Conservation (phyloP, 371 early-diverging fungal species). For the Gilbertella persicaria region DNA sequence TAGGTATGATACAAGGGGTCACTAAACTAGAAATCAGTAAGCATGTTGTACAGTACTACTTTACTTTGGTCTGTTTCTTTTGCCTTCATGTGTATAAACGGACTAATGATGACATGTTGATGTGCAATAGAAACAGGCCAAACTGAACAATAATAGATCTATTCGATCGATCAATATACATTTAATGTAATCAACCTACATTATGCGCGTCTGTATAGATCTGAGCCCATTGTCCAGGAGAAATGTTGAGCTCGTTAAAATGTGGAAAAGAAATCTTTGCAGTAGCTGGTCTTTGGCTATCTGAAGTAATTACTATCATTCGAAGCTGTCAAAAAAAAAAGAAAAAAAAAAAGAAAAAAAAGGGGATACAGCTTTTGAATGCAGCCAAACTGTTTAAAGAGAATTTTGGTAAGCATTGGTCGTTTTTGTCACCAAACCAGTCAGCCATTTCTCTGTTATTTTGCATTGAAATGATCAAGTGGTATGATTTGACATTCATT, state of each 20-base stretch:
- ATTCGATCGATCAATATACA: background rate
- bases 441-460: too few species aligned
- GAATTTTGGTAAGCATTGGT: too few species aligned
- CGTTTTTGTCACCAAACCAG: too few species aligned
- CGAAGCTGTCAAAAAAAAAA: too few species aligned
- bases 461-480: too few species aligned
- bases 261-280: conserved; percentile 25
- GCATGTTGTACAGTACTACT: background rate
- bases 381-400: too few species aligned
- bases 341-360: too few species aligned
- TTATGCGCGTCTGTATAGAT: background rate
- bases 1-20: conserved; percentile 13
- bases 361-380: too few species aligned
- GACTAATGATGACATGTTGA: conserved; percentile 12
- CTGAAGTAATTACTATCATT: too few species aligned
- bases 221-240: conserved; percentile 27
- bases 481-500: too few species aligned
- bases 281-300: conserved; percentile 18
- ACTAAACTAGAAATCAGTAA: background rate
- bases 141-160: conserved; percentile 31
- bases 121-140: conserved; percentile 30
- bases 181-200: background rate
- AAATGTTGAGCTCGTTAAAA: conserved; percentile 7
- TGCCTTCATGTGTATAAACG: conserved; percentile 7
- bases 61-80: background rate